A percentile compares a stretch with the other conserved stretches of the same genome.
Evolutionary conservation across 225 moss, liverwort and hornwort genomes (phyloP).

Genomic region (Rhytidiadelphus loreus): DNA sequence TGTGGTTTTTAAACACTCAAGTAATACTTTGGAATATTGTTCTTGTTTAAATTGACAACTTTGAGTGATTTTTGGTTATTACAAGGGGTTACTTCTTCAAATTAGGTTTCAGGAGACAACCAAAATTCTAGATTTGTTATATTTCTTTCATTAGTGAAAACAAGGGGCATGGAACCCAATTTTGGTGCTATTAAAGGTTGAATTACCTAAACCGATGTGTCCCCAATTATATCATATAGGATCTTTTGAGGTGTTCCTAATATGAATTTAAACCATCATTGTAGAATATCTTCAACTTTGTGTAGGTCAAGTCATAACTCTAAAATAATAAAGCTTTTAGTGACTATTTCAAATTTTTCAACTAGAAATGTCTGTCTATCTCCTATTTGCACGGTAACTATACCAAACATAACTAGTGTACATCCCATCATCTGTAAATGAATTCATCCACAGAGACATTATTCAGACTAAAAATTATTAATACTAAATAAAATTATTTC

Average conservation of each 20-base stretch:
- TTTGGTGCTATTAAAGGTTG: neutral
- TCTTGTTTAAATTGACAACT: neutral
- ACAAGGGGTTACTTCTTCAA: neutral
- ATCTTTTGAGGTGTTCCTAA: neutral
- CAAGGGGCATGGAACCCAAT: fast-evolving
- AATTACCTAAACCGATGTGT: neutral
- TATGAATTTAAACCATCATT: neutral
- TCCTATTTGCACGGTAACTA: neutral
- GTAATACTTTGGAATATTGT: neutral
- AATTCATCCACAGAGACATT: too few species aligned
- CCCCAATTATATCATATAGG: neutral
- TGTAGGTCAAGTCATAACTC: too few species aligned
- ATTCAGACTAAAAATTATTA: too few species aligned
- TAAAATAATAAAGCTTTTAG: neutral
- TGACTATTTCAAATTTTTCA: neutral
- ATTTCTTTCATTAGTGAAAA: neutral
- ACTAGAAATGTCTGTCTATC: too few species aligned
- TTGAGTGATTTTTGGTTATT: neutral
- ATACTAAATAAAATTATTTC: too few species aligned
- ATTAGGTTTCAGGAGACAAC: neutral
- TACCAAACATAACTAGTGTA: neutral
- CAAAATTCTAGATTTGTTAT: too few species aligned
- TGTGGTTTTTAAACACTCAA: neutral
- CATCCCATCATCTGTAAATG: too few species aligned
- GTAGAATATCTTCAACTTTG: neutral